Evolutionary conservation across 2,329 filamentous ascomycete genomes (phyloP).

Genomic region (Ophiobolus disseminans): DNA sequence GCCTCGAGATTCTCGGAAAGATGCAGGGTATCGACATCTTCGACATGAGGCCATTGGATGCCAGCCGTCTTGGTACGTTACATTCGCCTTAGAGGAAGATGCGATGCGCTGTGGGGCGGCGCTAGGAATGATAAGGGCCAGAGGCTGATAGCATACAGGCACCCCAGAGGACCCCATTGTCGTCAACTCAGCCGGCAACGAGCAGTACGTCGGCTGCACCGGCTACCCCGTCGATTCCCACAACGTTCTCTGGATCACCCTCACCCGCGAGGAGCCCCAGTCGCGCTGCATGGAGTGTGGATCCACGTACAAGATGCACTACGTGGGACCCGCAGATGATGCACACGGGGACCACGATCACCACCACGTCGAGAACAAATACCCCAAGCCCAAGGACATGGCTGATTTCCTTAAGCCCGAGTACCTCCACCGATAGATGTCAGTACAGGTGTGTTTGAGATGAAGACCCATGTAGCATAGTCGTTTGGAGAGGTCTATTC

Average conservation of each 20-base stretch:
- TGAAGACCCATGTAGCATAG: conserved; percentile 45
- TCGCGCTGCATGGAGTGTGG: conserved; percentile 98
- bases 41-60: conserved; percentile 95
- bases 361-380: conserved; percentile 56
- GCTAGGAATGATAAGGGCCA: too few species aligned
- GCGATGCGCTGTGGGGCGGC: too few species aligned
- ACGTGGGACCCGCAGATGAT: conserved; percentile 83
- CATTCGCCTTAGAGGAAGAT: background rate
- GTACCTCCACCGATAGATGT: conserved; percentile 73
- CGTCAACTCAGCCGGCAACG: conserved; percentile 89
- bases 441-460: conserved; percentile 38
- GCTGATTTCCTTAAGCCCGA: conserved; percentile 95
- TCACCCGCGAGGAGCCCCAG: conserved; percentile 86
- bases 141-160: conserved; percentile 59
- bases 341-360: conserved; percentile 66
- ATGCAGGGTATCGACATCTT: conserved; percentile 98
- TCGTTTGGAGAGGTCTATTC: conserved; percentile 31
- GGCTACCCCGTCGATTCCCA: conserved; percentile 93
- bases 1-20: conserved; percentile 98
- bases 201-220: conserved; percentile 97
- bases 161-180: conserved; percentile 86
- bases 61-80: conserved; percentile 78
- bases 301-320: conserved; percentile 97
- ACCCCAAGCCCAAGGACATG: conserved; percentile 85
- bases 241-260: conserved; percentile 85